Conservation (phyloP, 768 basidiomycete species). For the Russula sp. region DNA sequence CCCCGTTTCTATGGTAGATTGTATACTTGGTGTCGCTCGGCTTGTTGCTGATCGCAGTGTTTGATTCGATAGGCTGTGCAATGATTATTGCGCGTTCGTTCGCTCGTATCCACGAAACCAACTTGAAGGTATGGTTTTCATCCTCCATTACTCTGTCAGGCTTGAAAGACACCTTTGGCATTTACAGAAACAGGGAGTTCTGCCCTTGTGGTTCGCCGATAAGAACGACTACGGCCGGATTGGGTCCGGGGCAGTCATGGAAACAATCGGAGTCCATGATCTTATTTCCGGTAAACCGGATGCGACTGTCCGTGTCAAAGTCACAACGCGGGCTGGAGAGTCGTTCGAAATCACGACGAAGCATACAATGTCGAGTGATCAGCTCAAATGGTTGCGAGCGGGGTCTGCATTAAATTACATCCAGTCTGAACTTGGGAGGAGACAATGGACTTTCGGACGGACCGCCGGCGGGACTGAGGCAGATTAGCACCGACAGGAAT, state of each 20-base stretch:
- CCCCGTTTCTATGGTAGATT: constrained; percentile 82
- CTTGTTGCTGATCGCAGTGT: not conserved
- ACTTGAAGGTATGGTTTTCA: constrained; percentile 62
- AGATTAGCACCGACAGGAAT: no score
- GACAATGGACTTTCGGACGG: not conserved
- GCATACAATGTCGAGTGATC: constrained; percentile 89
- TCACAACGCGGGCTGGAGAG: constrained; percentile 59
- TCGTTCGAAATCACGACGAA: constrained; percentile 61
- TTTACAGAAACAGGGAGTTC: constrained; percentile 88
- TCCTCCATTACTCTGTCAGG: not conserved
- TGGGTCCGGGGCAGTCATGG: constrained; percentile 70
- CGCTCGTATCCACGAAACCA: constrained; percentile 97
- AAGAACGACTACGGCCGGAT: constrained; percentile 82
- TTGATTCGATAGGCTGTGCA: constrained; percentile 53
- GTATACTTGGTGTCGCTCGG: not conserved
- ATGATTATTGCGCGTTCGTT: constrained; percentile 90
- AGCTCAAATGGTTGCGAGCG: constrained; percentile 81
- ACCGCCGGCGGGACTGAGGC: no score
- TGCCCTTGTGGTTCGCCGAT: constrained; percentile 91
- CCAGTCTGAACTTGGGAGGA: constrained; percentile 29
- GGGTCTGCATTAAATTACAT: constrained; percentile 92
- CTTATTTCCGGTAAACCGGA: constrained; percentile 43
- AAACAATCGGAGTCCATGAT: constrained; percentile 76
- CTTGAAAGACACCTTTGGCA: not conserved
- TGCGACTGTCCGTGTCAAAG: constrained; percentile 43